Conservation (phyloP, 441 rosid genomes). For the Manihot esculenta region DNA sequence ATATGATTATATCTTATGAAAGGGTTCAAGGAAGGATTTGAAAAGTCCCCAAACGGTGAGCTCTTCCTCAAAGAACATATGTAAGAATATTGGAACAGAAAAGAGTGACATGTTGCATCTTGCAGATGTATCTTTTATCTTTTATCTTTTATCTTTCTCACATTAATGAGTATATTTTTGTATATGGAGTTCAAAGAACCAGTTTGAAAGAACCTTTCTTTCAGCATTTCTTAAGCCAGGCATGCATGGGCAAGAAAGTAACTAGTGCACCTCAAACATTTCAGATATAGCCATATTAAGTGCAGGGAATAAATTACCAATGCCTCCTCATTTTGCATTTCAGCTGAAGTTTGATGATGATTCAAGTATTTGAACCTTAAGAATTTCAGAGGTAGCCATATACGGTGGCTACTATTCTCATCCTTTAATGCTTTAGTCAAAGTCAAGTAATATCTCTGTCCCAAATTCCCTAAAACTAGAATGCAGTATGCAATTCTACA, state of each 20-base stretch:
- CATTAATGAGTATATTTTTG: not conserved
- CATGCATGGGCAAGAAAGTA: not conserved
- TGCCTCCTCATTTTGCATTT: constrained; percentile 5
- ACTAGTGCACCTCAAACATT: not conserved
- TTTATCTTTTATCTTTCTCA: not conserved
- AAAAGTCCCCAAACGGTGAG: not conserved
- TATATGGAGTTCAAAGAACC: not conserved
- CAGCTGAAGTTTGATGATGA: constrained; percentile 5
- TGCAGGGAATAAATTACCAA: not conserved
- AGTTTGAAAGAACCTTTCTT: not conserved
- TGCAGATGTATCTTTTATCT: not conserved
- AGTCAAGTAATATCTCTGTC: not conserved
- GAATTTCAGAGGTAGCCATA: not conserved
- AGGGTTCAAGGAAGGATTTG: not conserved
- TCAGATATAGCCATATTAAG: not conserved
- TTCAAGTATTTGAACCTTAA: not conserved
- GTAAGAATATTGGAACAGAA: not conserved
- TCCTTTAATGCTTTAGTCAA: constrained; percentile 8
- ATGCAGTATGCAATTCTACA: not conserved
- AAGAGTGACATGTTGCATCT: not conserved
- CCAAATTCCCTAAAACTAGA: not conserved
- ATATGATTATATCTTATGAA: not conserved
- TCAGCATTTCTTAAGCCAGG: constrained; percentile 1
- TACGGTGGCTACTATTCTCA: not conserved
- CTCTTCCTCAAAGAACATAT: constrained; percentile 1